Evolutionary conservation across 192 early-diverging fungal genomes (phyloP).

Genomic region (Gaertneriomyces semiglobifer): DNA sequence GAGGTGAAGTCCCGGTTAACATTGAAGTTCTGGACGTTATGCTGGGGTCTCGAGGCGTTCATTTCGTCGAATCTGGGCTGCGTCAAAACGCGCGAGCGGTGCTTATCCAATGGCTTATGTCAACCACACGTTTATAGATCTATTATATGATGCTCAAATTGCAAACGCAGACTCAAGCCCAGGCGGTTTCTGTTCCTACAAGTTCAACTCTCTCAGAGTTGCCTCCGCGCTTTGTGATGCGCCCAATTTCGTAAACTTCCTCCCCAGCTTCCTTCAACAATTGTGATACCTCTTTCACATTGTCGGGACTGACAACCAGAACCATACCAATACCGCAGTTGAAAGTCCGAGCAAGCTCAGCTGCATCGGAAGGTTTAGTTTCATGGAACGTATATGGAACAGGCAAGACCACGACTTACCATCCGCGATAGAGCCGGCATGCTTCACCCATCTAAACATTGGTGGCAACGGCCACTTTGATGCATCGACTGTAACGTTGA

Average conservation of each 20-base stretch:
- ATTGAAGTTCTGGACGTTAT: no score
- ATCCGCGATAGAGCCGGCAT: slow-evolving; percentile 71
- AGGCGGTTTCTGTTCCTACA: slow-evolving; percentile 23
- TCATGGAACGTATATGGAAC: not conserved
- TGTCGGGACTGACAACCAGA: slow-evolving; percentile 66
- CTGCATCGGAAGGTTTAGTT: slow-evolving; percentile 28
- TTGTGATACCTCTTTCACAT: slow-evolving; percentile 58
- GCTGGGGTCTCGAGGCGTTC: no score
- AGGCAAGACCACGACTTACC: slow-evolving; percentile 30
- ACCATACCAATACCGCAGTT: slow-evolving; percentile 99
- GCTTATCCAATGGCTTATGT: no score
- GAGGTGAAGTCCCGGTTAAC: no score
- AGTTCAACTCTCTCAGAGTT: slow-evolving; percentile 20
- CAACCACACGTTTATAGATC: no score
- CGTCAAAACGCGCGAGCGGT: no score
- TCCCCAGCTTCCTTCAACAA: slow-evolving; percentile 64
- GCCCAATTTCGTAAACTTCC: slow-evolving; percentile 68
- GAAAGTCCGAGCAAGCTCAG: slow-evolving; percentile 94
- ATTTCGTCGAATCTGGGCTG: no score
- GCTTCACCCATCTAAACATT: slow-evolving; percentile 95
- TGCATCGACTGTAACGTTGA: slow-evolving; percentile 83
- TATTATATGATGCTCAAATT: no score
- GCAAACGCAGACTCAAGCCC: slow-evolving; percentile 10
- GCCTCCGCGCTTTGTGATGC: slow-evolving; percentile 32
- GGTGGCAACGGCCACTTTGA: slow-evolving; percentile 73